phyloP scores from a whole-genome alignment of 768 basidiomycete genomes.

The Krasilnikovozyma curviuscula region DNA sequence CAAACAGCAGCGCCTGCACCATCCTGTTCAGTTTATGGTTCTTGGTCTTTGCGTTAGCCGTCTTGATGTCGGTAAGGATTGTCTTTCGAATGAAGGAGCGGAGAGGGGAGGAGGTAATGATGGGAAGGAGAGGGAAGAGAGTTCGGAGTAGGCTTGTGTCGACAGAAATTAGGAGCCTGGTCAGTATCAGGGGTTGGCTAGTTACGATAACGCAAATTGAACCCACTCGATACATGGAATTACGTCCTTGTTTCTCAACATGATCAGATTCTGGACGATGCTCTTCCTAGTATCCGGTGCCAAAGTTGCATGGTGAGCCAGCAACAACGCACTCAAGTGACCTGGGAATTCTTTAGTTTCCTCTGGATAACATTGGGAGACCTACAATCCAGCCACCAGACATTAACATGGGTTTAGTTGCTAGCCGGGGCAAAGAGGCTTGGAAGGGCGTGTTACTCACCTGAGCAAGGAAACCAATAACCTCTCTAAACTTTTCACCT shows the following conservation, averaged over 20 bases:
- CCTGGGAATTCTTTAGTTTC: slow-evolving; percentile 72
- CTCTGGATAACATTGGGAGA: slow-evolving; percentile 81
- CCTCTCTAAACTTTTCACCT: slow-evolving; percentile 53
- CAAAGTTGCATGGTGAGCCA: slow-evolving; percentile 56
- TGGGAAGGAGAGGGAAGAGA: slow-evolving; percentile 88
- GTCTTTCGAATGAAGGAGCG: slow-evolving; percentile 76
- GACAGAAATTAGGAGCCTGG: neutral
- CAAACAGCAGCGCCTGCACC: slow-evolving; percentile 86
- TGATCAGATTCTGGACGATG: slow-evolving; percentile 75
- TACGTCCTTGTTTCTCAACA: slow-evolving; percentile 80
- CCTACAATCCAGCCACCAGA: slow-evolving; percentile 28
- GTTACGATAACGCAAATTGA: neutral
- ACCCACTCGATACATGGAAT: slow-evolving; percentile 80
- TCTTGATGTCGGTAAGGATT: slow-evolving; percentile 79
- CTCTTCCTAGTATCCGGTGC: slow-evolving; percentile 64
- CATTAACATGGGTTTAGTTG: neutral
- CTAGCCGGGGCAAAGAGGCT: neutral
- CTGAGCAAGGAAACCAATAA: slow-evolving; percentile 80
- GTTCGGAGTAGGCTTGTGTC: slow-evolving; percentile 57
- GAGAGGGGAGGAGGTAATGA: slow-evolving; percentile 66
- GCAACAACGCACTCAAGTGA: slow-evolving; percentile 55
- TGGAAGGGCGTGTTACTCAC: slow-evolving; percentile 25
- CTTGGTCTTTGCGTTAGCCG: slow-evolving; percentile 67
- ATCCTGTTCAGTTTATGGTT: slow-evolving; percentile 93
- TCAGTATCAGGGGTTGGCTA: neutral